Conservation (phyloP, 768 basidiomycete genomes). For the Russula ochroleuca region DNA sequence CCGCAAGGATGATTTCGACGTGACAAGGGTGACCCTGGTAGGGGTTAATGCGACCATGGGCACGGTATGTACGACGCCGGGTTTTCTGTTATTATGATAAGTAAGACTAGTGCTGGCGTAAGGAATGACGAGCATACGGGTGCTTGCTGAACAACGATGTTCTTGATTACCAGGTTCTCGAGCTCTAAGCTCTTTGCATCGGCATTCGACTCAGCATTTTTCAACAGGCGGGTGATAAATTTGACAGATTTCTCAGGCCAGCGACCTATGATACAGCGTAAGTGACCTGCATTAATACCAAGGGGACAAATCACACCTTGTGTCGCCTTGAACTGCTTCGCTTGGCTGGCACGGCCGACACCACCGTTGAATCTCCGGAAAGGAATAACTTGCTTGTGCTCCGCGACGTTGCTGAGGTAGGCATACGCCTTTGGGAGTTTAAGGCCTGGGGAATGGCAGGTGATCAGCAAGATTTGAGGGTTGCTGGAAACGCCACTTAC, state of each 20-base stretch:
- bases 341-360: conserved; percentile 91
- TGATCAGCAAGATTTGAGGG: not conserved
- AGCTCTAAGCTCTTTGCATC: conserved; percentile 94
- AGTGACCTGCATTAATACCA: not conserved
- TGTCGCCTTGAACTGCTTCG: conserved; percentile 93
- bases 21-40: conserved; percentile 98
- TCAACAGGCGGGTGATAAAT: conserved; percentile 89
- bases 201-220: conserved; percentile 99
- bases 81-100: conserved; percentile 63
- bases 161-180: conserved; percentile 91
- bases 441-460: conserved; percentile 55
- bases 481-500: conserved; percentile 41
- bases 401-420: conserved; percentile 90
- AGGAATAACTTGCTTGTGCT: conserved; percentile 96
- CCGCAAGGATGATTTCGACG: conserved; percentile 88
- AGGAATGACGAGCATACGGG: conserved; percentile 56
- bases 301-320: conserved; percentile 61
- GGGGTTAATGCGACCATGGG: conserved; percentile 96
- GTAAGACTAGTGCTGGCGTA: not conserved
- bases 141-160: conserved; percentile 97
- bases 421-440: conserved; percentile 92
- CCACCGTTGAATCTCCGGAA: conserved; percentile 95
- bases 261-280: conserved; percentile 61
- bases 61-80: conserved; percentile 98
- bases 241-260: conserved; percentile 99